Base-by-base conservation (phyloP, 108 stramenopile species). In the Cyclotella baltica region DNA sequence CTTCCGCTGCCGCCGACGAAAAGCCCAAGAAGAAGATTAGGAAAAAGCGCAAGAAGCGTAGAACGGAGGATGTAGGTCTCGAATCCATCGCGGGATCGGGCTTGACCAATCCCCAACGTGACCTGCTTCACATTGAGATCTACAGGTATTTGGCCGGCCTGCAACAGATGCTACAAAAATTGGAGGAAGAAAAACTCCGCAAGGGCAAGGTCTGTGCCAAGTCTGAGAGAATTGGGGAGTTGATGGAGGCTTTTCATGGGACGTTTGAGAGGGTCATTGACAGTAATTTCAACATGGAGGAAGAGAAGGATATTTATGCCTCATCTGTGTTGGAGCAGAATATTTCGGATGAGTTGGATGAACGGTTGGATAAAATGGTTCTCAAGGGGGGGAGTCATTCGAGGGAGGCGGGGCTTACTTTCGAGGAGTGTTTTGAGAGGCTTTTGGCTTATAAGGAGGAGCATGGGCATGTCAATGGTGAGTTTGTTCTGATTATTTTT, bases 391-490 rank as follows among this genome's bases (percentile, higher is more conserved):
- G 19, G 19, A 52, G 51, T 52, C 51, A 52, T 52, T 52, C 51
- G 11, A 52, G 51, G n/a, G 51, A 10, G 51, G 51, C 51, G 19
- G 51, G 51, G n/a, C 19, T 52, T 10, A 52, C 51, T 10, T 52
- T 52, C n/a, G 51, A 52, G 51, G 51, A 52, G 51, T 52, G n/a
- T 20, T 52, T n/a, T 52, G 19, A 52, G n/a, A 52, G n/a, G 51
- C 19, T 52, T 10, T 10, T 52, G 10, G 19, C 18, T 10, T 52
- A n/a, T 52, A 52, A 52, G 51, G n/a, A 52, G 4, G 51, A 52
- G 51, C 19, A 19, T 20, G 51, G 51, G 4, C 51, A 52, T 52
- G 51, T 52, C 19, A 52, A 52, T n/a, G 51, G 51, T 52, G 19
- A 52, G 51, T 4, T 6, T 13, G 40, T 43, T n/a, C n/a, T n/a